Evolutionary conservation across 2,329 filamentous ascomycete genomes (phyloP).

Genomic region (Cordyceps cateniannulata): DNA sequence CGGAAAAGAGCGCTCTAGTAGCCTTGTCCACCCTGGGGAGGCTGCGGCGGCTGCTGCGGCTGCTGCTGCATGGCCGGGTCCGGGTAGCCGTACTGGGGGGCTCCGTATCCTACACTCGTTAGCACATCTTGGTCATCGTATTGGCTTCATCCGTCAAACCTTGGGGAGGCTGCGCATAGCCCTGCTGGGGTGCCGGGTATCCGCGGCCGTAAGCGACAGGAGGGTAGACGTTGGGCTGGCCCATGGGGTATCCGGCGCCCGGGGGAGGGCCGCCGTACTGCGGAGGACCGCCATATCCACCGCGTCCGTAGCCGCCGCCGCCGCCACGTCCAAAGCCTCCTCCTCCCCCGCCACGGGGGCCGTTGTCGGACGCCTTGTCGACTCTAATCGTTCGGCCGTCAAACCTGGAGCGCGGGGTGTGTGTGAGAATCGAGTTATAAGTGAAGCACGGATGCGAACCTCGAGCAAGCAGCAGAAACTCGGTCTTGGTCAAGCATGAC

Average conservation of each 20-base stretch:
- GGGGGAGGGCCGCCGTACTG: constrained; percentile 31
- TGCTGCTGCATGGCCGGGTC: constrained; percentile 38
- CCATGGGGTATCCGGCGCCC: constrained; percentile 30
- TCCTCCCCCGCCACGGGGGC: constrained; percentile 51
- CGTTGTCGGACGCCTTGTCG: constrained; percentile 85
- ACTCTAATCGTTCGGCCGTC: constrained; percentile 92
- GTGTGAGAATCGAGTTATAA: constrained; percentile 11
- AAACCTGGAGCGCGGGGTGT: constrained; percentile 53
- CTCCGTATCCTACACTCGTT: constrained; percentile 28
- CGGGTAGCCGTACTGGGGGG: constrained; percentile 39
- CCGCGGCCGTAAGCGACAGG: constrained; percentile 32
- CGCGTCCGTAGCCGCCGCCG: constrained; percentile 32
- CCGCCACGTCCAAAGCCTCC: constrained; percentile 38
- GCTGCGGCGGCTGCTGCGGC: constrained; percentile 26
- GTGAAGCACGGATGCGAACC: constrained; percentile 13
- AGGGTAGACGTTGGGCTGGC: constrained; percentile 31
- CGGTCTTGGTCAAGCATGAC: constrained; percentile 7
- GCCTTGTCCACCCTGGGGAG: constrained; percentile 28
- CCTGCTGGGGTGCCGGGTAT: constrained; percentile 29
- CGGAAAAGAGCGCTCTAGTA: constrained; percentile 29
- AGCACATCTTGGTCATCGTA: neutral
- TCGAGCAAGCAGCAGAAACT: constrained; percentile 11
- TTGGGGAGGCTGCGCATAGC: constrained; percentile 33
- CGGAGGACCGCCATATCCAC: constrained; percentile 35
- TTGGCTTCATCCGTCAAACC: constrained; percentile 26